phyloP scores from a whole-genome alignment of 2,329 filamentous ascomycete genomes.

The Sclerotinia minor region DNA sequence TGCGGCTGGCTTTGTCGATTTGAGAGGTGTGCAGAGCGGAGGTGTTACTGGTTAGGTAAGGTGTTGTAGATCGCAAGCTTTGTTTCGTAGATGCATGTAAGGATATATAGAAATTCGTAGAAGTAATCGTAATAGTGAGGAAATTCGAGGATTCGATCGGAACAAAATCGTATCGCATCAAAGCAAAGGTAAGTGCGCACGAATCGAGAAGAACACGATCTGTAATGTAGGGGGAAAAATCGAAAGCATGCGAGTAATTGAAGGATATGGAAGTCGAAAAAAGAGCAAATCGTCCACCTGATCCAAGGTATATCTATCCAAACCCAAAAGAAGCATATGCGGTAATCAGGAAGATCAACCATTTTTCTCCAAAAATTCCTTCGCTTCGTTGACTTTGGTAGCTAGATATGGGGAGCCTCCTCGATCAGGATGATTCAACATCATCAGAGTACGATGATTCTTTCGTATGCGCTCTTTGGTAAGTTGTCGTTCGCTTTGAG shows the following conservation, averaged over 20 bases:
- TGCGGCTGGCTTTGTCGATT: not conserved
- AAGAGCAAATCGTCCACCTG: not conserved
- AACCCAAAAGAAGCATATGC: constrained; percentile 13
- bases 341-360: constrained; percentile 24
- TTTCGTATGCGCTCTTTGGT: constrained; percentile 95
- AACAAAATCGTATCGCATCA: not conserved
- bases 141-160: not conserved
- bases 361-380: constrained; percentile 88
- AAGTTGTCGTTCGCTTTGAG: constrained; percentile 73
- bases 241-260: too few species aligned
- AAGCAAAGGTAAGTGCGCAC: too few species aligned
- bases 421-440: constrained; percentile 96
- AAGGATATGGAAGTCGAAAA: not conserved
- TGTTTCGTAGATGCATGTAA: not conserved
- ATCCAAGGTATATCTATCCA: constrained; percentile 5
- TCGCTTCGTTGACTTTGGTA: constrained; percentile 98
- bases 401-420: constrained; percentile 95
- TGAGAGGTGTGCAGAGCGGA: not conserved
- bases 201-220: not conserved
- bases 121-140: not conserved
- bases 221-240: not conserved
- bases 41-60: not conserved
- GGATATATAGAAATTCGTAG: not conserved
- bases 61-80: not conserved
- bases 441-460: constrained; percentile 92